Evolutionary conservation across 2,329 filamentous ascomycete genomes (phyloP), one percentile per base, ranked within the genome.

Genomic region (Aspergillus glaucus): DNA sequence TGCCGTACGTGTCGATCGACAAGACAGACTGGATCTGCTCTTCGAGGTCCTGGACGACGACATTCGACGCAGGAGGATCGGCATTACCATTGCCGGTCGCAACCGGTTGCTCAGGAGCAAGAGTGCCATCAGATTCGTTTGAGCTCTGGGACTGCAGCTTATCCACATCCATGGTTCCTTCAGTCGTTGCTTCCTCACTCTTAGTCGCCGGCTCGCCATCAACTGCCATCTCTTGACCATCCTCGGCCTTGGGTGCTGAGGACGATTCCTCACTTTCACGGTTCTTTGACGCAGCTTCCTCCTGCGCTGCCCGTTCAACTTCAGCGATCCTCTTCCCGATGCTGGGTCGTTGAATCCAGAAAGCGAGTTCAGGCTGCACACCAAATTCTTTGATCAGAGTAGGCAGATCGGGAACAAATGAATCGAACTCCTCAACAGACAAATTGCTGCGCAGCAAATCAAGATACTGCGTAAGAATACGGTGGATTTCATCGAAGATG

Each of bases 401-500:
- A 3, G 83, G 74, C 39, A 95, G 80, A 26, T 82, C 80, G 1
- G 93, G 93, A 5, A 97, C 84, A 15, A 86, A 78, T 2, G 75
- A 72, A 60, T 94, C 87, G 52, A 96, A 97, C 17, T 91, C 82
- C 34, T 85, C 80, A 0, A 82, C 76, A 0, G 84, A 78, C 26
- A 96, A 71, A 61, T 90, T 94, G 63, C 82, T 87, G 63, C 87
- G 86, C 28, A 98, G 78, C 6, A 96, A 79, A 60, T 97, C 93
- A 15, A 97, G 77, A 62, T 94, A 98, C 61, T 96, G 91, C 21
- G 83, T 80, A 21, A 97, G 78, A 7, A 91, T 85, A 51, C 87
- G 82, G 57, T 95, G 88, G 17, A 94, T 86, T 64, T 95, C 91
- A 64, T 98, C 93, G 46, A 95, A 80, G 55, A 95, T 84, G 45